Conservation (phyloP, 169 alveolate species). For the Eimeria falciformis region DNA sequence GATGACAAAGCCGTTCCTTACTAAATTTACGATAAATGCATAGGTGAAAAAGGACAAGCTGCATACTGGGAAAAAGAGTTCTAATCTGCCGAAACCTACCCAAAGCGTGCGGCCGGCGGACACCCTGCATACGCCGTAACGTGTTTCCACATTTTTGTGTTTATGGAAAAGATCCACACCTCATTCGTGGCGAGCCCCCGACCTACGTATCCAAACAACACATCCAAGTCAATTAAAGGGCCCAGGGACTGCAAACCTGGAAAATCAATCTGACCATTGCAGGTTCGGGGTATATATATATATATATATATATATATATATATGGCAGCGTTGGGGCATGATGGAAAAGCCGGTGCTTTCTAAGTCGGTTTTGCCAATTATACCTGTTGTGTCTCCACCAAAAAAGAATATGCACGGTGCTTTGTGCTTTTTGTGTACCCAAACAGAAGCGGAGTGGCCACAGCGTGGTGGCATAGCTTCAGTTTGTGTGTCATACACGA, state of each 20-base stretch:
- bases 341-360: too few species aligned
- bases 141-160: constrained; percentile 52
- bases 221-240: too few species aligned
- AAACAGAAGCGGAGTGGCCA: constrained; percentile 67
- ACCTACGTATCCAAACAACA: neutral
- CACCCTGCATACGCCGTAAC: constrained; percentile 61
- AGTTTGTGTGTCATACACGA: constrained; percentile 40
- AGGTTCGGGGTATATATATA: too few species aligned
- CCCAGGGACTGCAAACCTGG: too few species aligned
- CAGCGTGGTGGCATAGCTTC: constrained; percentile 63
- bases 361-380: too few species aligned
- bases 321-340: too few species aligned
- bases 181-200: constrained; percentile 66
- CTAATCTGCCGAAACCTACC: neutral
- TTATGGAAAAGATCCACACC: constrained; percentile 65
- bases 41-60: neutral
- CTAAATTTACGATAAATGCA: neutral
- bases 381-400: constrained; percentile 72
- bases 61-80: neutral
- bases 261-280: too few species aligned
- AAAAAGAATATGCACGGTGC: constrained; percentile 71
- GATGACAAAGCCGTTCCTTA: neutral
- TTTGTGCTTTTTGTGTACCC: constrained; percentile 72
- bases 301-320: too few species aligned
- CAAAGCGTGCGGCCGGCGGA: constrained; percentile 72